Evolutionary conservation across 148 eudicot species (phyloP).

Genomic region (Cornus suecica): DNA sequence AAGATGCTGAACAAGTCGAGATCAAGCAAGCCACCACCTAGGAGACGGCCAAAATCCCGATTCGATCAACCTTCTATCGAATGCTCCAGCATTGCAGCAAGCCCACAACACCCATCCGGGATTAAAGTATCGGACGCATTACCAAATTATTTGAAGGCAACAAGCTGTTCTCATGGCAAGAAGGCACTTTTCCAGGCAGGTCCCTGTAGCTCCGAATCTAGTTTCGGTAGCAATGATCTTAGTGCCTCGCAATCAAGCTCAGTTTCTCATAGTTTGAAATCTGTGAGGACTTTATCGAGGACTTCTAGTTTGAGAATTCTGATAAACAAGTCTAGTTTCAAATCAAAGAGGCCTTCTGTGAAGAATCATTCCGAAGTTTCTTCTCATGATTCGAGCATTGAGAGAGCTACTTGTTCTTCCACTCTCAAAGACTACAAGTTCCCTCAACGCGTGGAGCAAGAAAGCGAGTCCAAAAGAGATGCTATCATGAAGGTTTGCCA

Average conservation of each 20-base stretch:
- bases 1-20: constrained; percentile 38
- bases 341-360: constrained; percentile 42
- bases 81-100: constrained; percentile 15
- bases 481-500: constrained; percentile 60
- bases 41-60: constrained; percentile 42
- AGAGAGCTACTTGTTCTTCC: constrained; percentile 77
- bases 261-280: constrained; percentile 24
- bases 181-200: constrained; percentile 28
- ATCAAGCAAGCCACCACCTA: constrained; percentile 39
- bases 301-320: constrained; percentile 47
- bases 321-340: constrained; percentile 59
- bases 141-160: constrained; percentile 52
- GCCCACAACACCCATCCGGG: constrained; percentile 12
- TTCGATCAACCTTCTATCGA: constrained; percentile 14
- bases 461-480: constrained; percentile 34
- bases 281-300: constrained; percentile 31
- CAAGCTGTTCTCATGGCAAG: constrained; percentile 45
- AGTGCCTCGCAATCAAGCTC: constrained; percentile 15
- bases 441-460: constrained; percentile 36
- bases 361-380: constrained; percentile 30
- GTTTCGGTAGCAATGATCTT: constrained; percentile 7
- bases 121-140: constrained; percentile 23
- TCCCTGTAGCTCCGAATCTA: constrained; percentile 13
- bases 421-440: constrained; percentile 58
- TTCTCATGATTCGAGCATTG: constrained; percentile 19